Evolutionary conservation across 2,329 filamentous ascomycete genomes (phyloP), one percentile per base, ranked within the genome.

Genomic region (Phialophora expanda): DNA sequence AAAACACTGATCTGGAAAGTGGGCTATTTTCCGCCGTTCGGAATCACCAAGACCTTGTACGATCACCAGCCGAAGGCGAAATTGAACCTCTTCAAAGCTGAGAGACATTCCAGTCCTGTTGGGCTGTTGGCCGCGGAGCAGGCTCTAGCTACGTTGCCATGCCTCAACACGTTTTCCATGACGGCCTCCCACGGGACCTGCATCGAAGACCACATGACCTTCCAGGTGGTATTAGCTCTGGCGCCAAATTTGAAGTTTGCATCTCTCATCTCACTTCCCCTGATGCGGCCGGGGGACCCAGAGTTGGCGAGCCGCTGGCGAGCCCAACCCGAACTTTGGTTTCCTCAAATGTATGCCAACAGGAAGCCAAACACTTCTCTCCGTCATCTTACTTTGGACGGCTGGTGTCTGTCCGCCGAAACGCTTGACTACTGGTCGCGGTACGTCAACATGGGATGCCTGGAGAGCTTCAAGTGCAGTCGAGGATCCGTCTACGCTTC

Each of bases 381-480:
- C 22, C 58, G 65, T 54, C 62, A 66, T 30, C 50, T 70, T 32
- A 68, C 63, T 2, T 44, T 70, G 22, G 69, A 70, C 32, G 67
- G 65, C 20, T 70, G 65, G 65, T 51, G 38, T 9, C 20, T 70
- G 7, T 59, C 62, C 28, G 62, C 24, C n/a, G 26, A 62, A 14
- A 61, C 57, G 6, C 38, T 70, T 0, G 55, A 66, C 3, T 62
- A 64, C 22, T 70, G 69, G 69, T 60, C 64, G 7, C 24, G 50
- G 28, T 66, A 54, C 59, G 61, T 69, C 32, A 55, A 69, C 38
- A 14, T 69, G 6, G 5, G 62, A 6, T 8, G 14, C 20, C 58
- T 70, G 6, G 56, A 66, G 34, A 66, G 61, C 55, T 60, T 70
- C 60, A 66, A 67, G 28, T 68, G 59, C 30, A 69, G 57, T 44